A percentile compares a stretch with the other conserved stretches of the same genome.
Conservation (phyloP, 768 basidiomycete species). For the Fibroporia radiculosa region DNA sequence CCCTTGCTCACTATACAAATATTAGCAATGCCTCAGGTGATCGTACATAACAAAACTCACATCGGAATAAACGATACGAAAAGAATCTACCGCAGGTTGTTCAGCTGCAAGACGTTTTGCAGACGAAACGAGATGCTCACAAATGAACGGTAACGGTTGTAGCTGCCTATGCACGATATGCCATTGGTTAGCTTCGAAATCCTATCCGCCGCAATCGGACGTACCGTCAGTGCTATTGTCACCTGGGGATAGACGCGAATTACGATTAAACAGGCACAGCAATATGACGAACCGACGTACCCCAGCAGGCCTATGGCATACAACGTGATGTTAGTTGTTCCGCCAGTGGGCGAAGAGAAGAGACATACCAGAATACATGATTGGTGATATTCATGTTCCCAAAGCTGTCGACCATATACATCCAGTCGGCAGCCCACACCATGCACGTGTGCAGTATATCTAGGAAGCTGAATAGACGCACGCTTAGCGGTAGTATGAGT, state of each 20-base stretch:
- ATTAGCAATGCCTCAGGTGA: too few relatives aligned
- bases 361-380: slow-evolving; percentile 16
- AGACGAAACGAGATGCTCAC: slow-evolving; percentile 8
- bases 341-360: neutral
- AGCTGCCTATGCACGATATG: slow-evolving; percentile 9
- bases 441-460: slow-evolving; percentile 19
- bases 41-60: slow-evolving; percentile 13
- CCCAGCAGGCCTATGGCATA: slow-evolving; percentile 8
- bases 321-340: neutral
- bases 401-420: slow-evolving; percentile 17
- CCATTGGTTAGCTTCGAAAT: neutral
- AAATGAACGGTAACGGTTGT: slow-evolving; percentile 18
- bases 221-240: slow-evolving; percentile 16
- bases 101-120: too few relatives aligned
- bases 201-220: neutral
- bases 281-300: slow-evolving; percentile 2
- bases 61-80: slow-evolving; percentile 14
- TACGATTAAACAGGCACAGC: neutral
- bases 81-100: slow-evolving; percentile 20
- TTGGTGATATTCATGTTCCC: slow-evolving; percentile 13
- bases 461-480: too few relatives aligned
- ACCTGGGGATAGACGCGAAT: slow-evolving; percentile 1
- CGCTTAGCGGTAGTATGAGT: too few relatives aligned
- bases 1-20: slow-evolving; percentile 21
- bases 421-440: slow-evolving; percentile 16